A percentile compares a stretch with the other conserved stretches of the same genome.
Conservation (phyloP, 306 rosid genomes). For the Begonia fuchsioides region DNA sequence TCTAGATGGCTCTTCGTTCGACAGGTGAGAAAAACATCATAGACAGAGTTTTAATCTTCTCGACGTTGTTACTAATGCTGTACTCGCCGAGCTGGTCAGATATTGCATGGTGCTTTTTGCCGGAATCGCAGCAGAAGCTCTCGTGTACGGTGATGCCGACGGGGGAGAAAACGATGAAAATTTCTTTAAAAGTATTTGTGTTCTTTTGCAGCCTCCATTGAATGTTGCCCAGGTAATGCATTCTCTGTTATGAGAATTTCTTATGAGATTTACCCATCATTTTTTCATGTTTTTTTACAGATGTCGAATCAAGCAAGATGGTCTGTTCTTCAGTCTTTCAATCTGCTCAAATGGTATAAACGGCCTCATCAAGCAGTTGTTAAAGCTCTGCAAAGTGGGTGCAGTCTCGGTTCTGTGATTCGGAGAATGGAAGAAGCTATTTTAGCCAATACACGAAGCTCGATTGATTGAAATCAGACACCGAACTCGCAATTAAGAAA, state of each 20-base stretch:
- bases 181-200: conserved; percentile 58
- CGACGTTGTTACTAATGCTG: too few relatives aligned
- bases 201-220: conserved; percentile 74
- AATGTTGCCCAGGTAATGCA: conserved; percentile 58
- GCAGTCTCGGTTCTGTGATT: conserved; percentile 56
- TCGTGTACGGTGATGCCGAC: conserved; percentile 86
- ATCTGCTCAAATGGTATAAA: conserved; percentile 86
- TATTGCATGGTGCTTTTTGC: conserved; percentile 97
- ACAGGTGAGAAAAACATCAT: conserved; percentile 38
- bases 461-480: too few relatives aligned
- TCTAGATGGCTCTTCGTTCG: conserved; percentile 78
- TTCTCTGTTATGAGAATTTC: not conserved
- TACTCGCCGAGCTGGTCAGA: conserved; percentile 23
- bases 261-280: conserved; percentile 4
- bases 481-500: too few relatives aligned
- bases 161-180: conserved; percentile 99
- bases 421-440: conserved; percentile 76
- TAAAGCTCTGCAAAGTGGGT: conserved; percentile 71
- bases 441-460: conserved; percentile 20
- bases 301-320: conserved; percentile 98
- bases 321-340: conserved; percentile 88
- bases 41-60: not conserved
- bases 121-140: conserved; percentile 97
- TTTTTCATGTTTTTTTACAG: conserved; percentile 20
- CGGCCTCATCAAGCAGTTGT: conserved; percentile 75